A percentile compares a stretch with the other conserved stretches of the same genome.
Conservation (phyloP, 495 filamentous ascomycete genomes). For the Elasticomyces elasticus region DNA sequence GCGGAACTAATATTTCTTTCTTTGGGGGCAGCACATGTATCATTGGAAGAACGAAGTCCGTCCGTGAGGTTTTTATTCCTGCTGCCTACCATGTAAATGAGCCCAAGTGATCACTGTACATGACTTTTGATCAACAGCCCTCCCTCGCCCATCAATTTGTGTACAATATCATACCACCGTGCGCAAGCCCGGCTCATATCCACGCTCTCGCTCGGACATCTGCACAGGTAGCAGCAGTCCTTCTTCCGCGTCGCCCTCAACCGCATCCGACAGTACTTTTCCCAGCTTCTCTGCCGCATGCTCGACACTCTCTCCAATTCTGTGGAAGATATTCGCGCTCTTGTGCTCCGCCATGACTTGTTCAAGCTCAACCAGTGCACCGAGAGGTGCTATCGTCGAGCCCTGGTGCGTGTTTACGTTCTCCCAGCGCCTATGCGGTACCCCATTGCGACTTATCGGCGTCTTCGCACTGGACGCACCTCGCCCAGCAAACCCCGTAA, state of each 20-base stretch:
- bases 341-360: background rate
- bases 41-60: too few species aligned
- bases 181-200: background rate
- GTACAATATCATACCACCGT: background rate
- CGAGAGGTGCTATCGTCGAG: background rate
- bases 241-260: conserved; percentile 5
- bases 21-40: too few species aligned
- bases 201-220: conserved; percentile 2
- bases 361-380: background rate
- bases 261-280: background rate
- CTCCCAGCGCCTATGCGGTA: too few species aligned
- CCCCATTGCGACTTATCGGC: too few species aligned
- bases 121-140: too few species aligned
- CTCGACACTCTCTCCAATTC: conserved; percentile 1
- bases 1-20: too few species aligned
- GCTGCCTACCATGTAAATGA: too few species aligned
- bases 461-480: background rate
- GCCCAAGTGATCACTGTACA: too few species aligned
- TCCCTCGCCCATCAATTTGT: too few species aligned
- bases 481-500: background rate
- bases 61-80: too few species aligned
- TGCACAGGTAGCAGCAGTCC: conserved; percentile 17
- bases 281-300: conserved; percentile 3
- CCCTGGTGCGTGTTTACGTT: background rate
- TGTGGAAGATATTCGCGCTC: background rate